These are phyloP conservation scores for Umbilicaria muhlenbergii DNA, from an alignment of 495 filamentous ascomycete species.

Conservation along the genomic window DNA sequence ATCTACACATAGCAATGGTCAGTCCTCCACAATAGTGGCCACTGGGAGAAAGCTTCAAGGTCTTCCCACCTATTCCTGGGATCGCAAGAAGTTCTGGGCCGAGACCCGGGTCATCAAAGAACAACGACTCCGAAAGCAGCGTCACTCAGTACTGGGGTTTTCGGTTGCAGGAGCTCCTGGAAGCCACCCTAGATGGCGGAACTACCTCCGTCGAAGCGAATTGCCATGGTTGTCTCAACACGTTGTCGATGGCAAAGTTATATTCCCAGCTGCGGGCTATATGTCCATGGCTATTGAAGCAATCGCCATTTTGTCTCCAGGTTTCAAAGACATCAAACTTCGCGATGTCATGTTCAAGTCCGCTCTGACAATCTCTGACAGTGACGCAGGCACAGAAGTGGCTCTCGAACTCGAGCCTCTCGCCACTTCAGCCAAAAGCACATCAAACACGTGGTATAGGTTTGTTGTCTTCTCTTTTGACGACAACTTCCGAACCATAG, in stretches of 20 bases:
- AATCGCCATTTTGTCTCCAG: too few species aligned
- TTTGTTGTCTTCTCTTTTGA: too few species aligned
- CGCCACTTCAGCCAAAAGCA: too few species aligned
- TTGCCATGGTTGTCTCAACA: slow-evolving; percentile 37
- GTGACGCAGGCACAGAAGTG: too few species aligned
- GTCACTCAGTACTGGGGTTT: slow-evolving; percentile 29
- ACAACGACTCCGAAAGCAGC: slow-evolving; percentile 27
- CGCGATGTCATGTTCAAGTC: too few species aligned
- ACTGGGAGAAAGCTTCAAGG: slow-evolving; percentile 5
- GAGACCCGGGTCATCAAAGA: slow-evolving; percentile 29
- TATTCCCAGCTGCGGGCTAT: slow-evolving; percentile 40
- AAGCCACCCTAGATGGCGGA: slow-evolving; percentile 26
- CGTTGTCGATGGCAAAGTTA: slow-evolving; percentile 18
- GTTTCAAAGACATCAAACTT: too few species aligned
- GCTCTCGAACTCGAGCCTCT: too few species aligned
- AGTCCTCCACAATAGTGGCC: slow-evolving; percentile 5
- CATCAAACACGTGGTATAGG: too few species aligned
- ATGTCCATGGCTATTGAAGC: slow-evolving; percentile 46
- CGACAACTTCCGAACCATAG: too few species aligned
- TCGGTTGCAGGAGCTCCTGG: slow-evolving; percentile 20
- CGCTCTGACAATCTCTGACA: too few species aligned
- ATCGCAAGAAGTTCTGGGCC: slow-evolving; percentile 28
- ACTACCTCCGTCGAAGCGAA: slow-evolving; percentile 20
- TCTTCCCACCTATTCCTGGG: slow-evolving; percentile 28
- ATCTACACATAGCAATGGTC: too few species aligned